Conservation (phyloP, 2,329 filamentous ascomycete genomes). For the Aspergillus aculeatus region DNA sequence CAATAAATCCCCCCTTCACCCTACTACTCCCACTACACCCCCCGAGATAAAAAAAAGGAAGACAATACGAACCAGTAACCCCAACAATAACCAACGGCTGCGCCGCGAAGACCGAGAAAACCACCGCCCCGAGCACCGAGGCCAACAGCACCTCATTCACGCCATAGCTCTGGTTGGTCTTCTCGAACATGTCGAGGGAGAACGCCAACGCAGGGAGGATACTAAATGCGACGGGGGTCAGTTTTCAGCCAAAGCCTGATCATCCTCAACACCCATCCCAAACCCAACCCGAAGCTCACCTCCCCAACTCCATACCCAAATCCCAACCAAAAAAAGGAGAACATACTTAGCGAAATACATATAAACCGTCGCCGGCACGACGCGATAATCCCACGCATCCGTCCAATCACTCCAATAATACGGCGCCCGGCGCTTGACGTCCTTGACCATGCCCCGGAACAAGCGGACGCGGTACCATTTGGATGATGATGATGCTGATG, state of each 20-base stretch:
- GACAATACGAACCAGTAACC: constrained; percentile 63
- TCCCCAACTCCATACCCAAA: neutral
- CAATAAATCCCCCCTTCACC: neutral
- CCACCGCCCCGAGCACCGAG: constrained; percentile 76
- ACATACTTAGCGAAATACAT: constrained; percentile 93
- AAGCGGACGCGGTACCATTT: constrained; percentile 73
- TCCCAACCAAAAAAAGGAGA: neutral
- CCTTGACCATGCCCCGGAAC: constrained; percentile 77
- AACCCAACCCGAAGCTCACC: neutral
- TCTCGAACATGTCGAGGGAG: constrained; percentile 89
- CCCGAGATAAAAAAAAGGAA: neutral
- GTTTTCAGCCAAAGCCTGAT: constrained; percentile 12
- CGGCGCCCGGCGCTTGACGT: constrained; percentile 70
- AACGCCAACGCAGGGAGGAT: constrained; percentile 86
- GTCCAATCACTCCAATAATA: constrained; percentile 80
- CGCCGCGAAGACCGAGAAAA: constrained; percentile 75
- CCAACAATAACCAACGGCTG: constrained; percentile 90
- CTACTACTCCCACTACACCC: neutral
- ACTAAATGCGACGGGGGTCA: constrained; percentile 44
- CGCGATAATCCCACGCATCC: constrained; percentile 87
- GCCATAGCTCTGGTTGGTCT: constrained; percentile 79
- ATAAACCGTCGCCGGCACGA: constrained; percentile 82
- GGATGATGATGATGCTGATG: constrained; percentile 12
- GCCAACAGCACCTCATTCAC: constrained; percentile 89
- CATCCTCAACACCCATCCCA: neutral